Evolutionary conservation across 2,329 filamentous ascomycete species (phyloP).

Genomic region (Fusarium duplospermum): DNA sequence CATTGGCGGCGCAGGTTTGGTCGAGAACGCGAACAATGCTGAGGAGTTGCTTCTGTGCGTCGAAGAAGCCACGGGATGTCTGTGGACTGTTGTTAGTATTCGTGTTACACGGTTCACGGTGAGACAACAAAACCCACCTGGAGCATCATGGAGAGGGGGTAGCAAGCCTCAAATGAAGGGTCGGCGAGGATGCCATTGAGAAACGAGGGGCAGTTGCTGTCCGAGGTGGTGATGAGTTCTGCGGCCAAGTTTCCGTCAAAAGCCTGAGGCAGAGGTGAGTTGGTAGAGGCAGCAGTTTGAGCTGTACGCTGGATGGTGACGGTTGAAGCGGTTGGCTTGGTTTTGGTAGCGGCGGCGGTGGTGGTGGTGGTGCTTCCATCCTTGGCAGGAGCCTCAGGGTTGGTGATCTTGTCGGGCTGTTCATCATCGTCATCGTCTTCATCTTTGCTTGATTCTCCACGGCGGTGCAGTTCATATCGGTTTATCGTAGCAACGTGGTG

Average conservation of each 20-base stretch:
- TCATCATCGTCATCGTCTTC: conserved; percentile 29
- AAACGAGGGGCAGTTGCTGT: conserved; percentile 71
- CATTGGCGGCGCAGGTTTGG: conserved; percentile 77
- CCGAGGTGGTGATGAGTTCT: conserved; percentile 68
- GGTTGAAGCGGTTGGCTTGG: conserved; percentile 33
- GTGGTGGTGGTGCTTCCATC: conserved; percentile 3
- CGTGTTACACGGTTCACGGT: too few relatives aligned
- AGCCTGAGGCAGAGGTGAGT: conserved; percentile 66
- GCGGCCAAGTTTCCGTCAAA: conserved; percentile 74
- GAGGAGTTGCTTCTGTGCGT: conserved; percentile 76
- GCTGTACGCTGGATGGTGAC: conserved; percentile 39
- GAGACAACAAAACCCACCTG: conserved; percentile 67
- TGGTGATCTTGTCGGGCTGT: conserved; percentile 21
- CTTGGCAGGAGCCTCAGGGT: conserved; percentile 27
- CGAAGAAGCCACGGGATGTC: conserved; percentile 88
- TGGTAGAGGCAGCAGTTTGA: conserved; percentile 34
- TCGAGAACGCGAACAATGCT: conserved; percentile 83
- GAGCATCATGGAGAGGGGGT: conserved; percentile 86
- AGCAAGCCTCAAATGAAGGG: conserved; percentile 76
- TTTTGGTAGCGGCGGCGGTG: neutral
- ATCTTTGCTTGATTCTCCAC: conserved; percentile 25
- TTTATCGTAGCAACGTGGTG: conserved; percentile 16
- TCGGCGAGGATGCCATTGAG: conserved; percentile 75
- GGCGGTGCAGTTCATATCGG: conserved; percentile 23
- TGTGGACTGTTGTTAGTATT: conserved; percentile 50